These are phyloP conservation scores for Mallotus japonicus DNA, from an alignment of 441 rosid genomes.

Conservation along the genomic window DNA sequence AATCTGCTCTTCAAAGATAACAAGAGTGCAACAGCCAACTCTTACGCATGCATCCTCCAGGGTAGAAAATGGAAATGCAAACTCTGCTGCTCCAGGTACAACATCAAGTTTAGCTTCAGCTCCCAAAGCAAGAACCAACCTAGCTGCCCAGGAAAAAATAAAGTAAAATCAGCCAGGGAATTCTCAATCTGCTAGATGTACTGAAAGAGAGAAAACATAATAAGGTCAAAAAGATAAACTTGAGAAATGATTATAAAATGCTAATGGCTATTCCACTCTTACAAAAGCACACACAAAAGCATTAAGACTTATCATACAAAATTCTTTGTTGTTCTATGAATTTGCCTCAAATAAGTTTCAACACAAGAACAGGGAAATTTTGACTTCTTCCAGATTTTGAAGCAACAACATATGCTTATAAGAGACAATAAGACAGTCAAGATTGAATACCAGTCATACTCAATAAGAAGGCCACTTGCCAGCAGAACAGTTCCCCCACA, in stretches of 20 bases:
- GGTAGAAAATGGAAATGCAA: conserved; percentile 83
- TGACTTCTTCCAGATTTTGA: not conserved
- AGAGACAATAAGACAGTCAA: conserved; percentile 6
- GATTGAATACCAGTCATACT: conserved; percentile 83
- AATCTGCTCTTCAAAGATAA: not conserved
- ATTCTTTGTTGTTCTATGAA: not conserved
- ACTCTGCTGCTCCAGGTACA: conserved; percentile 85
- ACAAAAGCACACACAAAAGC: not conserved
- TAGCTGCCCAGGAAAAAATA: conserved; percentile 68
- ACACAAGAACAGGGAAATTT: not conserved
- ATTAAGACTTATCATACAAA: not conserved
- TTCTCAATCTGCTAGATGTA: conserved; percentile 16
- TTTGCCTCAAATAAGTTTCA: conserved; percentile 13
- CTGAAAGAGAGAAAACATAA: conserved; percentile 11
- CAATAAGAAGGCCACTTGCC: conserved; percentile 72
- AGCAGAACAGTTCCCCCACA: conserved; percentile 82
- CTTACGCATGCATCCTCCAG: conserved; percentile 88
- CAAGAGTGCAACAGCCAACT: conserved; percentile 13
- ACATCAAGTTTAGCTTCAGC: conserved; percentile 82
- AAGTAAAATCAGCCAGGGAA: conserved; percentile 34
- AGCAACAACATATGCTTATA: not conserved
- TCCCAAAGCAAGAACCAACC: conserved; percentile 99
- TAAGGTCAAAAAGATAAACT: conserved; percentile 4
- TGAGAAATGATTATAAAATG: not conserved
- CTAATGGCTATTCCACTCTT: not conserved